phyloP scores from a whole-genome alignment of 192 early-diverging fungal species.

The Phycomyces nitens region DNA sequence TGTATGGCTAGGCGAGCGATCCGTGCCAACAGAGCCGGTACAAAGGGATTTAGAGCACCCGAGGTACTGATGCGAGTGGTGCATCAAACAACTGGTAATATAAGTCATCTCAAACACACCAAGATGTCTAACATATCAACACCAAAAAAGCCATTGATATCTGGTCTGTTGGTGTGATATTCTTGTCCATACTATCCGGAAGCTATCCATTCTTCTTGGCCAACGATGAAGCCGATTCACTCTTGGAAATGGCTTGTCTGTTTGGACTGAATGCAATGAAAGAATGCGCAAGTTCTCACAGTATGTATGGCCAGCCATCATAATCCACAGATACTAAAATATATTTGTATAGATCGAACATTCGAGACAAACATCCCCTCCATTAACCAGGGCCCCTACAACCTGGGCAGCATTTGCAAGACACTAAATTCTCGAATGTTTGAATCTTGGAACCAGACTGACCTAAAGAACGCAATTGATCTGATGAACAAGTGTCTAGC shows the following conservation, averaged over 20 bases:
- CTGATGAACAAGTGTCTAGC: conserved; percentile 58
- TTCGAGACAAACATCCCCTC: conserved; percentile 53
- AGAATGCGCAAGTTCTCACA: conserved; percentile 54
- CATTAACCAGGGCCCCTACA: conserved; percentile 25
- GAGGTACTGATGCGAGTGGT: conserved; percentile 83
- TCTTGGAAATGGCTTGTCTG: conserved; percentile 79
- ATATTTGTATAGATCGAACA: conserved; percentile 52
- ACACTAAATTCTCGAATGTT: conserved; percentile 37
- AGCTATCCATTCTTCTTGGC: conserved; percentile 91
- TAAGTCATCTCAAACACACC: too few species aligned
- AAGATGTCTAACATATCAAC: too few species aligned
- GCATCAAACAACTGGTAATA: conserved; percentile 73
- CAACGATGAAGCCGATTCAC: conserved; percentile 78
- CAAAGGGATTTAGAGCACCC: conserved; percentile 89
- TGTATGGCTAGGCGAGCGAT: conserved; percentile 62
- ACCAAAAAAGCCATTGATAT: conserved; percentile 90
- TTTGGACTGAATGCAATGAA: conserved; percentile 79
- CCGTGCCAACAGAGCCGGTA: conserved; percentile 84
- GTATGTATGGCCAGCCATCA: conserved; percentile 42
- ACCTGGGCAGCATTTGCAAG: conserved; percentile 39
- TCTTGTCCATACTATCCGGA: conserved; percentile 75
- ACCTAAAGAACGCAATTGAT: conserved; percentile 51
- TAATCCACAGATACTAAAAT: too few species aligned
- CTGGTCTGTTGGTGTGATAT: conserved; percentile 88
- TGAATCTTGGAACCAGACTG: conserved; percentile 32